Base-by-base conservation (phyloP, 2,329 filamentous ascomycete species). In the Endocalyx cinctus region DNA sequence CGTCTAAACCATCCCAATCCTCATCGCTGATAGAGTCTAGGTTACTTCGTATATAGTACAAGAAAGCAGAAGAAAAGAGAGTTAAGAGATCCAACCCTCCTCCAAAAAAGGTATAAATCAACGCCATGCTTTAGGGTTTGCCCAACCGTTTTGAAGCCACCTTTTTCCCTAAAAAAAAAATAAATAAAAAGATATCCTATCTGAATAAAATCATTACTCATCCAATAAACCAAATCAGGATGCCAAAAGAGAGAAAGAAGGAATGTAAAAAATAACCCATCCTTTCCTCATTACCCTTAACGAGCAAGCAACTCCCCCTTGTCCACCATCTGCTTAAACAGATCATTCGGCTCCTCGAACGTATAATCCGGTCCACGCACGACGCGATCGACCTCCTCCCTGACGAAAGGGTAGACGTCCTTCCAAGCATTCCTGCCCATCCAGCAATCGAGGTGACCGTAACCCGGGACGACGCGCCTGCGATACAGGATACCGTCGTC, bases 371-470 rank as follows among this genome's bases (percentile, higher is more conserved):
- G 53, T 0, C 66, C 67, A 5, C 67, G 52, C 4, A 63, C 59
- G 1, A 78, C 70, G 8, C 70, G 63, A 43, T 78, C 72, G 2
- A 77, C 60, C 53, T 77, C 70, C 47, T 71, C 65, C 18, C 67
- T 51, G 7, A 80, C 62, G 31, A 72, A 63, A 0, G 75, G 75
- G 47, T 70, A 80, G 17, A 81, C 71, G 47, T 80, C 77, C 50
- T 62, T 69, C 63, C 70, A 76, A 4, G 74, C 72, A 35, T 72
- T 67, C 27, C 69, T 63, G 4, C 76, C 74, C 71, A 79, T 79
- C 72, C 73, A 79, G 47, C 70, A 71, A 59, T 80, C 76, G 25
- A 79, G 54, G 50, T 80, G 75, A 3, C 75, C 74, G 48, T 79
- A 79, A 11, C 71, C 71, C 2, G 68, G 67, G 5, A 80, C 63